phyloP scores from a whole-genome alignment of 805 yeast species.

The Cyberlindnera bimundalis region DNA sequence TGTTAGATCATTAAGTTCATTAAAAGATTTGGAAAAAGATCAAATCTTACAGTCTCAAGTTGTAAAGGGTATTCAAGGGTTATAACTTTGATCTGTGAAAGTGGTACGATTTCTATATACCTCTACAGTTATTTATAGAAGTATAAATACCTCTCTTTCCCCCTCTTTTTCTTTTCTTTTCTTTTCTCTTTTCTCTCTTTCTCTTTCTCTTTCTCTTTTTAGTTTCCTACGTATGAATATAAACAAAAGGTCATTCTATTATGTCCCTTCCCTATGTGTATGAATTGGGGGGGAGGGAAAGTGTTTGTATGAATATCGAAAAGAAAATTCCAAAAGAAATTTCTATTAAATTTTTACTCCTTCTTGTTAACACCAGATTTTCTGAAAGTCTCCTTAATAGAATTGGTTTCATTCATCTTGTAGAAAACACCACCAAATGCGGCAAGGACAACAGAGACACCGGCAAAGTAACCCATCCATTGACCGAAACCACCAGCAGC shows the following conservation, averaged over 20 bases:
- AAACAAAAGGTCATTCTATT: too few relatives aligned
- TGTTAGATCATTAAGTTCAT: constrained; percentile 40
- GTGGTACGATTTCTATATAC: too few relatives aligned
- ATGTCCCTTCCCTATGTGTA: too few relatives aligned
- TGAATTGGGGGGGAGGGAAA: too few relatives aligned
- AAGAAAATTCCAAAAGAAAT: background rate
- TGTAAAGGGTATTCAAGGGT: constrained; percentile 33
- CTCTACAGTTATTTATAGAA: too few relatives aligned
- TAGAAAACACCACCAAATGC: constrained; percentile 26
- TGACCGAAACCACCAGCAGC: constrained; percentile 19
- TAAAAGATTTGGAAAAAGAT: constrained; percentile 21
- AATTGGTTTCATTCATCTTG: constrained; percentile 25
- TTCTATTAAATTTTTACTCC: background rate
- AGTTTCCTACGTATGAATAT: too few relatives aligned
- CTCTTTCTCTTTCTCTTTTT: too few relatives aligned
- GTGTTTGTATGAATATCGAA: background rate
- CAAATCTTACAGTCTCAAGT: constrained; percentile 33
- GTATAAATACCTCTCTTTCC: too few relatives aligned
- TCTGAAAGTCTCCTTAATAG: constrained; percentile 21
- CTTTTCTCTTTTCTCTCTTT: too few relatives aligned
- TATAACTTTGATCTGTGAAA: constrained; percentile 12
- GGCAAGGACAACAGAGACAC: constrained; percentile 22
- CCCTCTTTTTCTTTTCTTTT: too few relatives aligned
- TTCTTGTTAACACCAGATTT: constrained; percentile 22
- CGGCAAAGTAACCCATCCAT: constrained; percentile 27